Evolutionary conservation across 1,139 yeast species (phyloP).

Genomic region (Saccharomycopsis hybrid): DNA sequence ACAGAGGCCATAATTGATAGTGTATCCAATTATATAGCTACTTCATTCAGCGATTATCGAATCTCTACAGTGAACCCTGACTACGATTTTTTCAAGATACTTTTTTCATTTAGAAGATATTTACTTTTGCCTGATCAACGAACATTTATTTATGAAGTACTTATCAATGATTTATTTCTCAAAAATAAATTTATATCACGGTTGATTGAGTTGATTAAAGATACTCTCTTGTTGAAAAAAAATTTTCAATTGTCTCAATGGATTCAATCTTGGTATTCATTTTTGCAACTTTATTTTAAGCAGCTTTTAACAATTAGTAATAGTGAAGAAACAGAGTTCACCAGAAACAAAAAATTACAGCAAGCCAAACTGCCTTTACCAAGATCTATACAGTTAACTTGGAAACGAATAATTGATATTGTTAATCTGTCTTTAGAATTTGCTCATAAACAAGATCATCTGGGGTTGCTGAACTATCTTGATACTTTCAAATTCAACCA

Average conservation of each 20-base stretch:
- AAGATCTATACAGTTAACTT: background rate
- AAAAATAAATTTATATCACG: conserved; percentile 4
- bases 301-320: too few relatives aligned
- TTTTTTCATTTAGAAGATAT: too few relatives aligned
- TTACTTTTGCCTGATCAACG: too few relatives aligned
- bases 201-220: background rate
- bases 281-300: background rate
- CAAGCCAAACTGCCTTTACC: background rate
- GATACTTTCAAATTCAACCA: background rate
- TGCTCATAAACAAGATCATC: background rate
- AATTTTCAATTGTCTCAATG: conserved; percentile 3
- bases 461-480: background rate
- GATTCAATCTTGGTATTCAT: conserved; percentile 9
- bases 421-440: conserved; percentile 2
- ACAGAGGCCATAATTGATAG: too few relatives aligned
- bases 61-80: too few relatives aligned
- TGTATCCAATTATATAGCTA: too few relatives aligned
- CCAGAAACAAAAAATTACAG: background rate
- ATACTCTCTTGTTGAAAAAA: background rate
- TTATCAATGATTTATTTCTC: conserved; percentile 10
- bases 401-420: background rate
- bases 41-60: too few relatives aligned
- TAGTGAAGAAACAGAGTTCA: too few relatives aligned
- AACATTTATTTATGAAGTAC: too few relatives aligned
- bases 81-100: too few relatives aligned